Conservation (phyloP, 176 grass and related monocot species). For the Hyparrhenia diplandra region DNA sequence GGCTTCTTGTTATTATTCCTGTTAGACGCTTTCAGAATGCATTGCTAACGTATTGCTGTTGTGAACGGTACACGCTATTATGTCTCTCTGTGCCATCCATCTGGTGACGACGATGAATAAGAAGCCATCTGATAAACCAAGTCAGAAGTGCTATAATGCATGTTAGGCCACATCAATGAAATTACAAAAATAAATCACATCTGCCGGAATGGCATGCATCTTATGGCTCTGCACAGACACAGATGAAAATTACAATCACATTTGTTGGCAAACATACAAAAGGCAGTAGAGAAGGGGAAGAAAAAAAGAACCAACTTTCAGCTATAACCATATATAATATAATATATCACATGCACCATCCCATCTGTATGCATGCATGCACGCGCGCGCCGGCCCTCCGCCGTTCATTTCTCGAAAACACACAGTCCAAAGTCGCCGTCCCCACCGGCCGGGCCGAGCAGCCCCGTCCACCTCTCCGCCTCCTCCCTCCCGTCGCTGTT, state of each 20-base stretch:
- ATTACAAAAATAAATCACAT: neutral
- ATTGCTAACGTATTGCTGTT: neutral
- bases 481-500: constrained; percentile 50
- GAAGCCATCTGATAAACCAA: neutral
- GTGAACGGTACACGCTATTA: neutral
- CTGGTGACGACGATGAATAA: neutral
- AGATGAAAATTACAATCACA: constrained; percentile 46
- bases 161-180: neutral
- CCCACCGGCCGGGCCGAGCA: constrained; percentile 35
- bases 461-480: constrained; percentile 35
- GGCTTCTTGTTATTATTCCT: too few relatives aligned
- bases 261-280: constrained; percentile 31
- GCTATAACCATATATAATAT: constrained; percentile 51
- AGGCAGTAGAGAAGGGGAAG: neutral
- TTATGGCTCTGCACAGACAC: constrained; percentile 37
- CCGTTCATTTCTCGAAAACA: constrained; percentile 49
- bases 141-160: neutral
- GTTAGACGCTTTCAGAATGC: neutral
- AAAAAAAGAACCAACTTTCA: constrained; percentile 39
- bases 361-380: neutral
- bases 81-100: neutral
- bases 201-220: constrained; percentile 30
- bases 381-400: neutral
- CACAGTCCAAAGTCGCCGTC: constrained; percentile 52
- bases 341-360: constrained; percentile 22